A percentile compares a stretch with the other conserved stretches of the same genome.
Conservation (phyloP, 1,284 basidiomycete genomes). For the Salmacisia buchloeana region DNA sequence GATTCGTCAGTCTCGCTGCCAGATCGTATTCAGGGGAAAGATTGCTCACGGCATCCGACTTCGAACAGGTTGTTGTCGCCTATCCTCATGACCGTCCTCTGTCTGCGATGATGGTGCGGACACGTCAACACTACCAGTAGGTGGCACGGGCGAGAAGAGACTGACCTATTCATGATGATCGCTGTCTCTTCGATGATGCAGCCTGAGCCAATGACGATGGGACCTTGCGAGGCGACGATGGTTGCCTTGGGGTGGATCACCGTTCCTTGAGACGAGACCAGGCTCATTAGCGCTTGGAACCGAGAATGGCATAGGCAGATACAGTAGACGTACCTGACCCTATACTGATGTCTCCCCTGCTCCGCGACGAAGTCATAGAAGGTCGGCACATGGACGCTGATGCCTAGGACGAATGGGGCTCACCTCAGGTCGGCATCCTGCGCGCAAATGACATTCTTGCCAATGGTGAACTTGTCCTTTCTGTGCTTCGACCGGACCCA, state of each 20-base stretch:
- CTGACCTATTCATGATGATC: slow-evolving; percentile 75
- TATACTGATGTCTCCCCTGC: slow-evolving; percentile 31
- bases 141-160: neutral
- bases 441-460: slow-evolving; percentile 31
- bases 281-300: slow-evolving; percentile 5
- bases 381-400: neutral
- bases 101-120: slow-evolving; percentile 12
- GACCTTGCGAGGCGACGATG: slow-evolving; percentile 77
- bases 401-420: neutral
- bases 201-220: slow-evolving; percentile 76
- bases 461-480: slow-evolving; percentile 33
- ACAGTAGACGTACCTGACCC: slow-evolving; percentile 19
- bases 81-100: slow-evolving; percentile 64
- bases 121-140: neutral
- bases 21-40: slow-evolving; percentile 8
- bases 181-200: slow-evolving; percentile 88
- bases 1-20: neutral
- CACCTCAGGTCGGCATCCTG: slow-evolving; percentile 28
- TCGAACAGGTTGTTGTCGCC: slow-evolving; percentile 90
- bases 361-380: neutral
- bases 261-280: too few species aligned
- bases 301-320: neutral
- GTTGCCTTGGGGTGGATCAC: slow-evolving; percentile 91
- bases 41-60: slow-evolving; percentile 72
- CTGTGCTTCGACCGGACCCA: too few species aligned